Evolutionary conservation across 2,329 filamentous ascomycete species (phyloP), one percentile per base, ranked within the genome.

Genomic region (Ophiostoma sp.): DNA sequence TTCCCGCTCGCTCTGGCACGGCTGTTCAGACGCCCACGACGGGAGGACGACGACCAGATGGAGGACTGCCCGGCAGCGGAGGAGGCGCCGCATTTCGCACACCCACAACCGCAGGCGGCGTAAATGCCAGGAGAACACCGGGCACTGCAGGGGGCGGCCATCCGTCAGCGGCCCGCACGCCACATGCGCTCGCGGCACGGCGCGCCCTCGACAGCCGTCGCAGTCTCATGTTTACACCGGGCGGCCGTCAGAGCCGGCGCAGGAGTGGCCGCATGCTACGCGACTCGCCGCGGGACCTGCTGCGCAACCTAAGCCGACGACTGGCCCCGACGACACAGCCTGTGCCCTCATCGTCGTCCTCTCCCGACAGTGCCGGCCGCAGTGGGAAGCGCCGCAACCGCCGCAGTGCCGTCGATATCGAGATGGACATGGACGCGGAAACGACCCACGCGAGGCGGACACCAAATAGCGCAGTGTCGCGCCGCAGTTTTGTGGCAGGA

Each of bases 181-280:
- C 87, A 0, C 87, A 90, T 76, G 86, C 84, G 66, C 84, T 84
- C 74, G 87, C 87, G 13, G 87, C 87, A 62, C 83, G 83, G 67
- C 82, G 85, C 65, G 83, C 86, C 41, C 81, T 89, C 68, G 83
- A 88, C 73, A 82, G 84, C 73, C 85, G 87, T 5, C 84, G 87
- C 60, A 83, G 84, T 2, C 85, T 85, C 66, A 80, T 87, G 67
- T 83, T 88, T 72, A 90, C 87, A 0, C 87, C 87, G 0, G 86
- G 86, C 23, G 72, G 73, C 8, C 72, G 72, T 8, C 84, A 71
- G 84, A 72, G 83, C 83, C 69, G 83, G 85, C 27, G 87, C n/a
- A 83, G 83, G 74, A 89, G 87, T 75, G 76, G 85, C 68, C 83
- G 84, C 73, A 83, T 84, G 72, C 82, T 85, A 74, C 80, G 86